Percentiles rank a stretch among this genome's conserved stretches.
These are phyloP conservation scores for Sonneratia caseolaris DNA, from an alignment of 345 rosid genomes.

Conservation along the genomic window DNA sequence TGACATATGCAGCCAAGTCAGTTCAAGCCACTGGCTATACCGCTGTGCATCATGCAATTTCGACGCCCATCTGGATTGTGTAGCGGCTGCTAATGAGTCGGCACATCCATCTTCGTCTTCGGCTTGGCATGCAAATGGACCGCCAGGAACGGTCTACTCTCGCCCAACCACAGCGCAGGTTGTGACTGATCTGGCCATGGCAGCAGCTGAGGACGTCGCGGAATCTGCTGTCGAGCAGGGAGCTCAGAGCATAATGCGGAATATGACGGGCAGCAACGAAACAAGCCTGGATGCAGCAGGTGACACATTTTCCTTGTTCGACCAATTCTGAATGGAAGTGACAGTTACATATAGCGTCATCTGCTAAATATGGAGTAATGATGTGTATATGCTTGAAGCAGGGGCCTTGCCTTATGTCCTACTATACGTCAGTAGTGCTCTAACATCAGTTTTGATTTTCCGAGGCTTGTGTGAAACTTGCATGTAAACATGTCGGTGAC, in stretches of 20 bases:
- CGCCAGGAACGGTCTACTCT: not conserved
- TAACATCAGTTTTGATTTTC: no score
- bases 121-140: not conserved
- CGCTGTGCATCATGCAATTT: slow-evolving; percentile 7
- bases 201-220: not conserved
- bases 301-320: not conserved
- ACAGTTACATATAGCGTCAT: not conserved
- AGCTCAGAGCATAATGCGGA: not conserved
- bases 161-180: not conserved
- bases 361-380: not conserved
- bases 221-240: not conserved
- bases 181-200: not conserved
- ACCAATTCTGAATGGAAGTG: not conserved
- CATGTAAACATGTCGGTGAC: no score
- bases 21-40: slow-evolving; percentile 1
- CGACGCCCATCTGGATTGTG: slow-evolving; percentile 5
- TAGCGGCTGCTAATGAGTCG: not conserved
- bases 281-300: not conserved
- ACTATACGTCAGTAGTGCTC: not conserved
- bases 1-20: not conserved
- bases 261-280: not conserved
- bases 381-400: not conserved
- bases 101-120: not conserved
- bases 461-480: no score
- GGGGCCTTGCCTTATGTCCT: not conserved